Conservation (phyloP, 2,329 filamentous ascomycete genomes). For the Tolypocladium pustulatum region DNA sequence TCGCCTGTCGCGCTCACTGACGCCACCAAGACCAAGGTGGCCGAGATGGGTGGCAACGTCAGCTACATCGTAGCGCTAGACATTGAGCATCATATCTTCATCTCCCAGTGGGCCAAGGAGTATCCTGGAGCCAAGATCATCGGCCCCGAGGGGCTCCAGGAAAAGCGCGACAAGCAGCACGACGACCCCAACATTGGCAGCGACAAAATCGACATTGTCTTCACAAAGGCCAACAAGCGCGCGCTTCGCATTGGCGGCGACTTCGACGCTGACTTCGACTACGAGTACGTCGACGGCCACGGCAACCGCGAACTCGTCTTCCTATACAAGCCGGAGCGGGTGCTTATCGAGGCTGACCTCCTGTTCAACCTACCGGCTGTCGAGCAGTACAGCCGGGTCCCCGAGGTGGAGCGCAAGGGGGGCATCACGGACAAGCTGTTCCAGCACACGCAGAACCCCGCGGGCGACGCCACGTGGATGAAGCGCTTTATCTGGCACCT, state of each 20-base stretch:
- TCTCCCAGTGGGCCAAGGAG: slow-evolving; percentile 71
- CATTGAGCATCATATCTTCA: slow-evolving; percentile 89
- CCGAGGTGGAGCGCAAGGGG: slow-evolving; percentile 14
- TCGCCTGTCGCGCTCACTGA: slow-evolving; percentile 80
- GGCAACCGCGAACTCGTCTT: slow-evolving; percentile 83
- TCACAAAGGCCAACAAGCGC: slow-evolving; percentile 45
- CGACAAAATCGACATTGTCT: slow-evolving; percentile 56
- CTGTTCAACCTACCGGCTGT: slow-evolving; percentile 82
- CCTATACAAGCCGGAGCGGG: slow-evolving; percentile 65
- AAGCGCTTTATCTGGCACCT: slow-evolving; percentile 78
- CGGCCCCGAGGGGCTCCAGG: slow-evolving; percentile 70
- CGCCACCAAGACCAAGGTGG: slow-evolving; percentile 54
- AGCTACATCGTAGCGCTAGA: slow-evolving; percentile 82
- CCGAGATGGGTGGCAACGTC: slow-evolving; percentile 57
- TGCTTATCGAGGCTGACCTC: slow-evolving; percentile 81
- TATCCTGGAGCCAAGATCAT: slow-evolving; percentile 74
- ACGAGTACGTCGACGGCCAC: slow-evolving; percentile 73
- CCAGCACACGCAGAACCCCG: slow-evolving; percentile 46
- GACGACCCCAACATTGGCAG: slow-evolving; percentile 32
- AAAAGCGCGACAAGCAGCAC: slow-evolving; percentile 60
- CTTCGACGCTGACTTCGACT: slow-evolving; percentile 79
- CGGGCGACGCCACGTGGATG: slow-evolving; percentile 59
- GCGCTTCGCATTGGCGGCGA: slow-evolving; percentile 53
- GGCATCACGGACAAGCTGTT: slow-evolving; percentile 34
- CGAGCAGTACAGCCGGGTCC: slow-evolving; percentile 75